Base-by-base conservation (phyloP, 2,329 filamentous ascomycete species). In the Ophiostoma triangulosporum region DNA sequence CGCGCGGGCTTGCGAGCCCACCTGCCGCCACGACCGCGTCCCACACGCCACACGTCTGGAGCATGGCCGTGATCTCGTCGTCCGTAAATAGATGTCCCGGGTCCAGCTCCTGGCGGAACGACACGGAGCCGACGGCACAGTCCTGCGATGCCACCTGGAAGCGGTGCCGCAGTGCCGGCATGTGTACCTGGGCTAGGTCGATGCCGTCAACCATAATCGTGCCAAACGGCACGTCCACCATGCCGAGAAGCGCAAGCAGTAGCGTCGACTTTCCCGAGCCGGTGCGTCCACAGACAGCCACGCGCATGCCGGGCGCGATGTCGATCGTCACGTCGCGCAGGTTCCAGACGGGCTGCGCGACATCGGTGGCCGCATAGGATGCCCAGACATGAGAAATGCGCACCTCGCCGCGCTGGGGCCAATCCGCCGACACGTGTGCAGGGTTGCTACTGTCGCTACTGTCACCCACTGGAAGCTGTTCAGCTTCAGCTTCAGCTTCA, bases 171-270 rank as follows among this genome's bases (percentile, higher is more conserved):
- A 31, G 29, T 11, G 29, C 3, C 29, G 29, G 29, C 29, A 31
- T 31, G 12, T 31, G 29, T 4, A 31, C 29, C 12, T n/a, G n/a
- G 29, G 29, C 29, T 31, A 31, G 29, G 50, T 74, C 69, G 6
- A 74, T 53, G 1, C 67, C 68, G 58, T 77, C 74, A 27, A 78
- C 65, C 1, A 53, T 60, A 35, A 78, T 72, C n/a, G 56, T 61
- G 11, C 74, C 74, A 3, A 61, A 50, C 11, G 64, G 65, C 14
- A 68, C 61, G n/a, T 74, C 69, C 9, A 76, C 59, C 57, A 78
- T 68, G 17, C 73, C 69, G 55, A 76, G 69, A 4, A 78, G 62
- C 1, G 69, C 64, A 11, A 71, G 62, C 24, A 65, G 56, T 2
- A 66, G 56, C 0, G 61, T 63, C 1, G 60, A 64, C 54, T 66